Evolutionary conservation across 1,139 yeast genomes (phyloP).

Genomic region (Hemisphaericaspora xylofermentans): DNA sequence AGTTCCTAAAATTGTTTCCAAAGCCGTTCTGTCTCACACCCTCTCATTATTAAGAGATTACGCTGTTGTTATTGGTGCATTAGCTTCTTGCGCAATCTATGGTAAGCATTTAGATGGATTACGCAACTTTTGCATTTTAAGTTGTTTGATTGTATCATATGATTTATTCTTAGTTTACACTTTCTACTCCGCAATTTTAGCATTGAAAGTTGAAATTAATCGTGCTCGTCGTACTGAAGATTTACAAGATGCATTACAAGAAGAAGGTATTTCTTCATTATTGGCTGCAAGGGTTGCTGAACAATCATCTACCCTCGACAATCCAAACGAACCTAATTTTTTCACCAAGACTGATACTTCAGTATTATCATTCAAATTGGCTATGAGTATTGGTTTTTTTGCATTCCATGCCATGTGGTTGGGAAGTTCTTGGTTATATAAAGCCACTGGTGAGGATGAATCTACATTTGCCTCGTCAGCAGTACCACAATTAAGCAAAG

Average conservation of each 20-base stretch:
- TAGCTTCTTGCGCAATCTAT: slow-evolving; percentile 64
- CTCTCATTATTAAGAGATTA: slow-evolving; percentile 78
- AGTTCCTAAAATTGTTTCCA: slow-evolving; percentile 47
- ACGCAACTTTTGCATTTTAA: slow-evolving; percentile 77
- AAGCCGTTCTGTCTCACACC: slow-evolving; percentile 68
- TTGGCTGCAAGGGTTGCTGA: slow-evolving; percentile 62
- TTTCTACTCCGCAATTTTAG: slow-evolving; percentile 80
- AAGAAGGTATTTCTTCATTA: slow-evolving; percentile 81
- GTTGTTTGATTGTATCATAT: slow-evolving; percentile 68
- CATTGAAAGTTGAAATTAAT: slow-evolving; percentile 86
- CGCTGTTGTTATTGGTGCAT: slow-evolving; percentile 69
- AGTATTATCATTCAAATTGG: slow-evolving; percentile 62
- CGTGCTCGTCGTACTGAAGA: slow-evolving; percentile 84
- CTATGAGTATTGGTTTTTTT: slow-evolving; percentile 66
- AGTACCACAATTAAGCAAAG: slow-evolving; percentile 34
- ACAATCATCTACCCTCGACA: slow-evolving; percentile 56
- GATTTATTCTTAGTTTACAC: slow-evolving; percentile 79
- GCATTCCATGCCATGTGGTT: slow-evolving; percentile 75
- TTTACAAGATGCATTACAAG: slow-evolving; percentile 82
- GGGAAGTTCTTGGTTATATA: slow-evolving; percentile 71
- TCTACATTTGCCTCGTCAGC: slow-evolving; percentile 26
- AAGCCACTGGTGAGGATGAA: slow-evolving; percentile 23
- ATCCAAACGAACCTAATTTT: slow-evolving; percentile 30
- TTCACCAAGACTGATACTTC: slow-evolving; percentile 33
- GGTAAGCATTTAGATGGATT: slow-evolving; percentile 76